A percentile compares a stretch with the other conserved stretches of the same genome.
phyloP scores from a whole-genome alignment of 495 filamentous ascomycete genomes.

The Immersiella caudata region DNA sequence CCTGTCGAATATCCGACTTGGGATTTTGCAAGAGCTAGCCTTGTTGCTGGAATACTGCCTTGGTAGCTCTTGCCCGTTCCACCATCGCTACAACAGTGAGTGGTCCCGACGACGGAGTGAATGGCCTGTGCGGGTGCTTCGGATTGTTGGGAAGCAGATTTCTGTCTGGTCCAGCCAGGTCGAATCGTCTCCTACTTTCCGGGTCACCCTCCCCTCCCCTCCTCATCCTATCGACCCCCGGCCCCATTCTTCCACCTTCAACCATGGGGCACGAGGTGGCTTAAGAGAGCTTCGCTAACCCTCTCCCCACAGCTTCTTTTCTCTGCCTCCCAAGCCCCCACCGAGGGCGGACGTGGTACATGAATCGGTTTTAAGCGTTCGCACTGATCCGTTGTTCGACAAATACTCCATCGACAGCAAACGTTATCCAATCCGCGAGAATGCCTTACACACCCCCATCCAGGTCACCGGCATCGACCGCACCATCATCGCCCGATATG shows the following conservation, averaged over 20 bases:
- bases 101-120: constrained; percentile 15
- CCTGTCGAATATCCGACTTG: neutral
- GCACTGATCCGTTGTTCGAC: constrained; percentile 15
- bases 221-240: neutral
- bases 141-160: neutral
- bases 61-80: constrained; percentile 32
- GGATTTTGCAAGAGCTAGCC: constrained; percentile 28
- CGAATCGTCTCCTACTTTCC: neutral
- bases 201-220: neutral
- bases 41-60: constrained; percentile 48
- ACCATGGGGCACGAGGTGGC: neutral
- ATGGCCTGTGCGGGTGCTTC: constrained; percentile 4
- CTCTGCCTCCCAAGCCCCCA: neutral
- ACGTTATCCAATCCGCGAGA: constrained; percentile 26
- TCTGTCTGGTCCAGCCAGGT: neutral
- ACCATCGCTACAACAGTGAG: constrained; percentile 27
- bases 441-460: constrained; percentile 96
- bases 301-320: constrained; percentile 9
- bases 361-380: constrained; percentile 25
- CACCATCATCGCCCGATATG: constrained; percentile 62
- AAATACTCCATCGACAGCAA: constrained; percentile 9
- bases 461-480: constrained; percentile 75
- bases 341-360: constrained; percentile 11
- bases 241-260: neutral
- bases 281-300: constrained; percentile 23